These are phyloP conservation scores for Sphaerulina populicola DNA, from an alignment of 2,329 filamentous ascomycete species.

Conservation along the genomic window DNA sequence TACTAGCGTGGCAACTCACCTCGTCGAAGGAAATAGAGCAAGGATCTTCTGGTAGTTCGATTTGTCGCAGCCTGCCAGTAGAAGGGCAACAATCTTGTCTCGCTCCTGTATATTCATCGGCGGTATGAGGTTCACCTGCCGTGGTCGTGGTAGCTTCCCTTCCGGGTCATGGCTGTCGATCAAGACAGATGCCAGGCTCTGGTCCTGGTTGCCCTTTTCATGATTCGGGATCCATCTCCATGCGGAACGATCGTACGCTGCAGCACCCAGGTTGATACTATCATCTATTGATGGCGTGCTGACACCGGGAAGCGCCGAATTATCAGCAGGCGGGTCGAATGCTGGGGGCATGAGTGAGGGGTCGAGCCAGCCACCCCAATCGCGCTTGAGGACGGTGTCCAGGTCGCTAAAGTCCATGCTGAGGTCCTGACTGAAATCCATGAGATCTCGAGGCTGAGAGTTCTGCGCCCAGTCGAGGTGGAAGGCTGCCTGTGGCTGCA, in stretches of 20 bases:
- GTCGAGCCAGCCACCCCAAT: conserved; percentile 18
- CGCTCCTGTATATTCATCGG: conserved; percentile 14
- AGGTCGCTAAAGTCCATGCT: conserved; percentile 20
- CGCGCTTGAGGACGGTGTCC: conserved; percentile 14
- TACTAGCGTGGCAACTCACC: neutral
- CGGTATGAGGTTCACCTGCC: conserved; percentile 9
- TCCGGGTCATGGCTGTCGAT: conserved; percentile 15
- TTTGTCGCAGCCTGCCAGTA: conserved; percentile 17
- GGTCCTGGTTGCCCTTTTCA: conserved; percentile 15
- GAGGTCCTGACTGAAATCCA: conserved; percentile 21
- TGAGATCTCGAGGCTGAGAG: conserved; percentile 17
- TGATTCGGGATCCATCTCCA: conserved; percentile 18
- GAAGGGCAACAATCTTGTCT: conserved; percentile 18
- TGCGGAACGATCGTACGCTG: conserved; percentile 18
- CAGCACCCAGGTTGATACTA: conserved; percentile 18
- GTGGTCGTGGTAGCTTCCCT: conserved; percentile 5
- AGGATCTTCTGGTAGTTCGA: conserved; percentile 19
- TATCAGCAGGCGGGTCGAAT: conserved; percentile 7
- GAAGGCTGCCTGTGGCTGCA: neutral
- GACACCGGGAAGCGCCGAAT: conserved; percentile 5
- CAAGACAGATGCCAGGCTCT: conserved; percentile 13
- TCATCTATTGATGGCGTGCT: conserved; percentile 18
- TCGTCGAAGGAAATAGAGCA: conserved; percentile 13
- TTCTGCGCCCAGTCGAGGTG: conserved; percentile 15
- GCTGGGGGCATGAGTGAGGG: conserved; percentile 9